A percentile compares a stretch with the other conserved stretches of the same genome.
Conservation (phyloP, 2,329 filamentous ascomycete species). For the Aspergillus flavus region DNA sequence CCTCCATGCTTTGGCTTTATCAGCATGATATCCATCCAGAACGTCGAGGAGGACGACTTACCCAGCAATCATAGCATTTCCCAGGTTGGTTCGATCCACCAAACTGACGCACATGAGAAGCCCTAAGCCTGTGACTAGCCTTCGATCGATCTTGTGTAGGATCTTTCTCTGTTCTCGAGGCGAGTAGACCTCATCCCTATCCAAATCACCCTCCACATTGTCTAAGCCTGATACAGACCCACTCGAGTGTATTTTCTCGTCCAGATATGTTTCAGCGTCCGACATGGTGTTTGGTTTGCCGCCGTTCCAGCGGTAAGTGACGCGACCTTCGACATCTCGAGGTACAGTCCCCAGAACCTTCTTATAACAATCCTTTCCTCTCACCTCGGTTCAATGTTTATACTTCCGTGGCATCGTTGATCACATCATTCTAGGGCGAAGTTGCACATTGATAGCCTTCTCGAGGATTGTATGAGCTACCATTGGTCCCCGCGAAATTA, state of each 20-base stretch:
- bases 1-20: conserved; percentile 11
- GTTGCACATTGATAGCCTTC: background rate
- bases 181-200: background rate
- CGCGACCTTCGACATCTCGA: background rate
- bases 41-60: background rate
- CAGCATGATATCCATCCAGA: background rate
- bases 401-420: background rate
- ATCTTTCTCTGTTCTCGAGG: conserved; percentile 20
- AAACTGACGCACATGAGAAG: conserved; percentile 20
- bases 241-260: background rate
- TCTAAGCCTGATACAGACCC: background rate
- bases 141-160: conserved; percentile 20
- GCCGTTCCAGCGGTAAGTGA: background rate
- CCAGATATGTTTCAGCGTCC: background rate
- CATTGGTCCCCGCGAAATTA: background rate
- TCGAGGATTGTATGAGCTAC: background rate
- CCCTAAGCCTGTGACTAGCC: conserved; percentile 22
- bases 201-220: background rate
- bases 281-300: background rate
- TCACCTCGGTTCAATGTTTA: background rate
- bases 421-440: background rate
- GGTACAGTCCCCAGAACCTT: background rate
- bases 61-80: conserved; percentile 19
- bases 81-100: conserved; percentile 23
- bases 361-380: background rate